Evolutionary conservation across 129 eudicot species (phyloP).

Genomic region (Pulicaria dysenterica): DNA sequence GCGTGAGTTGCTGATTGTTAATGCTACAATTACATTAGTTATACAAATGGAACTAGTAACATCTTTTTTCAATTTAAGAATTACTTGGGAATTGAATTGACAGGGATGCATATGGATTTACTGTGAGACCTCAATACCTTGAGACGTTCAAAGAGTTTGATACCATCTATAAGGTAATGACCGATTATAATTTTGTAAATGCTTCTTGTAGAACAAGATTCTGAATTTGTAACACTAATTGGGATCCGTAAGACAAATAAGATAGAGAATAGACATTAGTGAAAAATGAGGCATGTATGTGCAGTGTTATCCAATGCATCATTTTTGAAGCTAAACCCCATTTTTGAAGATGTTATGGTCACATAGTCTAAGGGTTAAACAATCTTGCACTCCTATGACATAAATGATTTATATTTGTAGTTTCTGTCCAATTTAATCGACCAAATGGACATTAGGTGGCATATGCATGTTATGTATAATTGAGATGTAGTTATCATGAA

Average conservation of each 20-base stretch:
- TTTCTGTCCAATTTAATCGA: background rate
- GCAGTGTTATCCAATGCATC: background rate
- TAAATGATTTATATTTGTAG: background rate
- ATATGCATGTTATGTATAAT: slow-evolving; percentile 11
- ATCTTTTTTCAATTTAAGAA: background rate
- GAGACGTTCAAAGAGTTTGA: slow-evolving; percentile 76
- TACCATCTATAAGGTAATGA: slow-evolving; percentile 66
- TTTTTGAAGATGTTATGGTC: background rate
- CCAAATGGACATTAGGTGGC: background rate
- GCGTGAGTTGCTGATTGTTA: background rate
- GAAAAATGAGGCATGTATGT: slow-evolving; percentile 23
- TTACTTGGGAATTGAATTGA: slow-evolving; percentile 23
- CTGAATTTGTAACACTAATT: background rate
- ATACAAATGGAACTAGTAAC: background rate
- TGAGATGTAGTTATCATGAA: background rate
- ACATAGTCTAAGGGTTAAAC: slow-evolving; percentile 10
- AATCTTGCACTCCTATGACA: background rate
- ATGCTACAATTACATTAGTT: background rate
- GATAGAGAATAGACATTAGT: slow-evolving; percentile 9
- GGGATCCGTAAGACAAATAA: slow-evolving; percentile 5
- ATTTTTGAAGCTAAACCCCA: slow-evolving; percentile 2
- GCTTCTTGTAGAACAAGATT: slow-evolving; percentile 6
- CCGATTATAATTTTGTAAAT: background rate
- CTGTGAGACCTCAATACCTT: slow-evolving; percentile 91
- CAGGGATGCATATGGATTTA: slow-evolving; percentile 99